Evolutionary conservation across 2,329 filamentous ascomycete genomes (phyloP).

Genomic region (Eutypa lata): DNA sequence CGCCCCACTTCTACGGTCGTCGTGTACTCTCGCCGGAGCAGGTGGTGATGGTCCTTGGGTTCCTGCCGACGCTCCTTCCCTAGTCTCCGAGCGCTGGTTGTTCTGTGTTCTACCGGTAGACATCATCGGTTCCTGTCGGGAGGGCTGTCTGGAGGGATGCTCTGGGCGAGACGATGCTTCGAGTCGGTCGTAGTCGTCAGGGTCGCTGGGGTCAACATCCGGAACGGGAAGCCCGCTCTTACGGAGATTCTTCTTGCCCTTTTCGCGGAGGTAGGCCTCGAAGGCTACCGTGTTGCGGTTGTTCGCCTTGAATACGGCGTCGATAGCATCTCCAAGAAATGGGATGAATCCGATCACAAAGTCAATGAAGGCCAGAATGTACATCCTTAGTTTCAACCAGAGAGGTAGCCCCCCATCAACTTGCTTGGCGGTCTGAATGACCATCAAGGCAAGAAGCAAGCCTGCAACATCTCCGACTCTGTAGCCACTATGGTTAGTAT

Average conservation of each 20-base stretch:
- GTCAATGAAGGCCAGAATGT: constrained; percentile 74
- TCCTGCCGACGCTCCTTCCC: constrained; percentile 15
- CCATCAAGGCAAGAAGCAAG: constrained; percentile 68
- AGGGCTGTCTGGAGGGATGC: constrained; percentile 9
- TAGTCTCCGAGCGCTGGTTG: constrained; percentile 19
- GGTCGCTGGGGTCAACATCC: constrained; percentile 49
- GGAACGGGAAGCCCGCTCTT: constrained; percentile 45
- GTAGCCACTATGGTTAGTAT: constrained; percentile 14
- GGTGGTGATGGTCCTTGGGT: constrained; percentile 15
- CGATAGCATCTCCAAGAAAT: constrained; percentile 71
- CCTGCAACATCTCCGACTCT: constrained; percentile 76
- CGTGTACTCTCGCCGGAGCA: constrained; percentile 19
- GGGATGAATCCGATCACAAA: constrained; percentile 72
- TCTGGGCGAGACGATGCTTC: constrained; percentile 4
- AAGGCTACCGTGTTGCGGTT: constrained; percentile 71
- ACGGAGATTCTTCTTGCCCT: constrained; percentile 58
- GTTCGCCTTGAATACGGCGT: constrained; percentile 72
- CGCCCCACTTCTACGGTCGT: constrained; percentile 15
- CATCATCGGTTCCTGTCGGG: constrained; percentile 8
- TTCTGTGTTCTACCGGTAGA: constrained; percentile 2
- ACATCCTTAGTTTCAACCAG: constrained; percentile 65
- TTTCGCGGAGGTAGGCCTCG: constrained; percentile 64
- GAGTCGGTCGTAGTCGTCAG: constrained; percentile 47
- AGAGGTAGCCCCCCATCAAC: constrained; percentile 73
- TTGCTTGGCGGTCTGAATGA: constrained; percentile 68